Base-by-base conservation (phyloP, 2,329 filamentous ascomycete species). In the Aspergillus niger region DNA sequence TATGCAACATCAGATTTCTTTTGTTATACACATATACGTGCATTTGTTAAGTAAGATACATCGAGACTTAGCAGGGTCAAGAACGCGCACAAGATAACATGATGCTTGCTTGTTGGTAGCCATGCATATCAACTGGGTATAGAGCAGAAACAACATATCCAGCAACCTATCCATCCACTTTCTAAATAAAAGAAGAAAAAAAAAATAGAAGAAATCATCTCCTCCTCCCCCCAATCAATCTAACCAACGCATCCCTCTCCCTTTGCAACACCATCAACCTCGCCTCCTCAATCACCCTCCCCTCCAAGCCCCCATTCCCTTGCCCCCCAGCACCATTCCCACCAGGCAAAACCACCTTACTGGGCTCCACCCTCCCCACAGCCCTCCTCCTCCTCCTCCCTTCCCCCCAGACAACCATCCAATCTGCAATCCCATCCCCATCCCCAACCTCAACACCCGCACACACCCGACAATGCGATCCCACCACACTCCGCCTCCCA, bases 391-490 rank as follows among this genome's bases (percentile, higher is more conserved):
- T 72, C 52, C 74, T 69, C 58, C 73, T 68, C 26, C 88, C 88
- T 59, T 85, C 84, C 0, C 89, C 88, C 74, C 86, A 92, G 22
- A 92, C 79, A 5, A 92, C 89, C 0, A 86, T 89, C 72, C 85
- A 86, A 61, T 91, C 89, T 0, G 85, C 84, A 0, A 93, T 70
- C 10, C 80, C 76, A 32, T 86, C 84, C 0, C 84, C 83, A 8
- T 86, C 83, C 0, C 77, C 74, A 44, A 92, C 79, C 26, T 82
- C 79, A 24, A 24, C 85, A 88, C 61, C 85, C 81, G 0, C 83
- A 7, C 89, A 88, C 55, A 93, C 81, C 22, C 89, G 91, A 69
- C 89, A 89, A 71, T 91, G 85, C 82, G 75, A 66, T n/a, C 77
- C 72, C 3, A 78, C 67, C 2, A 66, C 70, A 10, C 74, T 75